phyloP scores from a whole-genome alignment of 169 alveolate species.

The Cryptosporidium sp. region DNA sequence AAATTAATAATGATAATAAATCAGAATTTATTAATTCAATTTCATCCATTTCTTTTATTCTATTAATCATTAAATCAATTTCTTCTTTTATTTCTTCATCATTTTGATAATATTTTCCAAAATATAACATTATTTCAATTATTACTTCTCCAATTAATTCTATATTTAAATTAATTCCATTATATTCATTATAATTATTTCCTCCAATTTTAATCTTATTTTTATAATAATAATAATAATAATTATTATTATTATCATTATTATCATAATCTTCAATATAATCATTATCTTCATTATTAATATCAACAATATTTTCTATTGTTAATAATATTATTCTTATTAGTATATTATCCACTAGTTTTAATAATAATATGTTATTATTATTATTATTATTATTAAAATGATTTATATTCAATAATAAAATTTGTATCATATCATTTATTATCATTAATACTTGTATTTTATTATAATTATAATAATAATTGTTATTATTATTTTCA shows the following conservation, averaged over 20 bases:
- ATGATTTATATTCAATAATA: conserved; percentile 17
- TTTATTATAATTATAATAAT: conserved; percentile 49
- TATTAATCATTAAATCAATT: background rate
- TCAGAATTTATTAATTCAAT: background rate
- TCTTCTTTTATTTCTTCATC: background rate
- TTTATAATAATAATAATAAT: too few relatives aligned
- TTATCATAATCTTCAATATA: too few relatives aligned
- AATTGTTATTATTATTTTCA: conserved; percentile 31
- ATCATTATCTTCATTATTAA: too few relatives aligned
- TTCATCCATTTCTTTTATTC: background rate
- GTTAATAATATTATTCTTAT: background rate
- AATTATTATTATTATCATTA: too few relatives aligned
- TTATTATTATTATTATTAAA: background rate
- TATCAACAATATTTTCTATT: background rate
- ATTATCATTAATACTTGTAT: background rate
- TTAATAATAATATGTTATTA: conserved; percentile 1
- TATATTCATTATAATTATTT: background rate
- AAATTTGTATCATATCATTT: conserved; percentile 16
- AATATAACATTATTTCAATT: background rate
- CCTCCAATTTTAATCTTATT: background rate
- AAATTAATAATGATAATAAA: background rate
- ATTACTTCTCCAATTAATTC: conserved; percentile 12
- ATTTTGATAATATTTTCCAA: background rate
- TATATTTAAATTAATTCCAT: conserved; percentile 1
- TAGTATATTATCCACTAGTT: conserved; percentile 2